Evolutionary conservation across 2,329 filamentous ascomycete species (phyloP).

Genomic region (Fusarium austroafricanum): DNA sequence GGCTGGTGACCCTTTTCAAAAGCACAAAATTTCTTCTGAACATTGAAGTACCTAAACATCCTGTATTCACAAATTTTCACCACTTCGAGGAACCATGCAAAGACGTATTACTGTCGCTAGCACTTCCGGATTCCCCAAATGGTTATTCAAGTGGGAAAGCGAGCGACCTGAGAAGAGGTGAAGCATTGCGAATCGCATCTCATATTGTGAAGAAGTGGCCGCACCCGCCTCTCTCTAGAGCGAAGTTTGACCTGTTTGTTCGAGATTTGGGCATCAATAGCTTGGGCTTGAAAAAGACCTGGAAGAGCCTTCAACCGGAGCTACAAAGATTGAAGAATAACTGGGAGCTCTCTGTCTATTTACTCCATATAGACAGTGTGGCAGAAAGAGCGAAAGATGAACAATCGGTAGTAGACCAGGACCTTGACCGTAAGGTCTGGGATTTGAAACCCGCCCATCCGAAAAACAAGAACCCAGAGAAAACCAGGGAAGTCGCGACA

Average conservation of each 20-base stretch:
- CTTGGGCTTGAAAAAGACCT: background rate
- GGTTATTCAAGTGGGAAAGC: background rate
- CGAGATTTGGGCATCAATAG: accelerated
- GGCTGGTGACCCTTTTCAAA: conserved; percentile 20
- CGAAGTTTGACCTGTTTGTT: background rate
- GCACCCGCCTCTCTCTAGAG: background rate
- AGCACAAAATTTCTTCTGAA: background rate
- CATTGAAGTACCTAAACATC: conserved; percentile 4
- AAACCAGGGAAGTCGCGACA: accelerated
- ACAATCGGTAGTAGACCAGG: background rate
- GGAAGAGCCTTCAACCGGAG: background rate
- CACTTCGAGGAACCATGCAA: background rate
- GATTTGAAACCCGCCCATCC: background rate
- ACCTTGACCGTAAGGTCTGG: background rate
- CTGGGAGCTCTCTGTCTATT: conserved; percentile 12
- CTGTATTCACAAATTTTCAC: conserved; percentile 19
- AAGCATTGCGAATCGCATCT: background rate
- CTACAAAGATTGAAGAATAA: background rate
- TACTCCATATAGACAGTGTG: background rate
- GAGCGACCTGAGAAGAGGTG: background rate
- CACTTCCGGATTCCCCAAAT: background rate
- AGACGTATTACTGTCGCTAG: background rate
- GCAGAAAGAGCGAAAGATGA: background rate
- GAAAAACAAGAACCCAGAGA: accelerated
- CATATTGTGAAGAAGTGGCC: conserved; percentile 7